phyloP scores from a whole-genome alignment of 352 stramenopile genomes.

The Pythium oligandrum region DNA sequence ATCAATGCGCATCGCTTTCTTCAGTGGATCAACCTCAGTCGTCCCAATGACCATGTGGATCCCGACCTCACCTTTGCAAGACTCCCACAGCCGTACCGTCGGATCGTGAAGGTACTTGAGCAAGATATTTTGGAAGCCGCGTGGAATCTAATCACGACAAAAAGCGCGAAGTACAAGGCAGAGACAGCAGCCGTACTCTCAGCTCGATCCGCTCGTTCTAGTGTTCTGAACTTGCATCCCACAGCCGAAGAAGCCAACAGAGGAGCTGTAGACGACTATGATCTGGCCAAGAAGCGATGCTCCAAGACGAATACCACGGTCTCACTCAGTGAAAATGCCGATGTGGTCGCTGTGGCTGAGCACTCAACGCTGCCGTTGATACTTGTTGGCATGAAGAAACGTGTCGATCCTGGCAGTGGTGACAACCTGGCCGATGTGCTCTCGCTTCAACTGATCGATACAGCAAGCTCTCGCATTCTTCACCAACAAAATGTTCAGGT shows the following conservation, averaged over 20 bases:
- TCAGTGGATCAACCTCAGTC: conserved; percentile 47
- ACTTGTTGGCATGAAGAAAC: not conserved
- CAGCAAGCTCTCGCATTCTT: not conserved
- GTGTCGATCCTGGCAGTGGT: not conserved
- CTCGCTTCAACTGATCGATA: not conserved
- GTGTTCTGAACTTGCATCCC: conserved; percentile 6
- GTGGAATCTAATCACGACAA: conserved; percentile 38
- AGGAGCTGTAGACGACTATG: conserved; percentile 34
- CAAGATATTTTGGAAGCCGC: conserved; percentile 50
- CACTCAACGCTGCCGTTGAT: not conserved
- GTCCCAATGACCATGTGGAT: conserved; percentile 50
- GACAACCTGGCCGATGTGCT: not conserved
- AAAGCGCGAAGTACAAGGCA: conserved; percentile 36
- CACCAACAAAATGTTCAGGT: not conserved
- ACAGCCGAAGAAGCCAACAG: conserved; percentile 1
- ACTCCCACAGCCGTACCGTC: conserved; percentile 66
- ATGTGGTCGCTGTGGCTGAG: conserved; percentile 2
- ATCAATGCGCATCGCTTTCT: conserved; percentile 39
- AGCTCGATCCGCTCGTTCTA: conserved; percentile 15
- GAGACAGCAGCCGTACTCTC: conserved; percentile 19
- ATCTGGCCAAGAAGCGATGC: conserved; percentile 33
- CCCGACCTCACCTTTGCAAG: conserved; percentile 51
- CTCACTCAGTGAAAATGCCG: not conserved
- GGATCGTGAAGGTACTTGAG: conserved; percentile 62
- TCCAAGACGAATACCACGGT: conserved; percentile 15